Evolutionary conservation across 495 filamentous ascomycete species (phyloP), one percentile per base, ranked within the genome.

Genomic region (Xanthoparmelia taractica): DNA sequence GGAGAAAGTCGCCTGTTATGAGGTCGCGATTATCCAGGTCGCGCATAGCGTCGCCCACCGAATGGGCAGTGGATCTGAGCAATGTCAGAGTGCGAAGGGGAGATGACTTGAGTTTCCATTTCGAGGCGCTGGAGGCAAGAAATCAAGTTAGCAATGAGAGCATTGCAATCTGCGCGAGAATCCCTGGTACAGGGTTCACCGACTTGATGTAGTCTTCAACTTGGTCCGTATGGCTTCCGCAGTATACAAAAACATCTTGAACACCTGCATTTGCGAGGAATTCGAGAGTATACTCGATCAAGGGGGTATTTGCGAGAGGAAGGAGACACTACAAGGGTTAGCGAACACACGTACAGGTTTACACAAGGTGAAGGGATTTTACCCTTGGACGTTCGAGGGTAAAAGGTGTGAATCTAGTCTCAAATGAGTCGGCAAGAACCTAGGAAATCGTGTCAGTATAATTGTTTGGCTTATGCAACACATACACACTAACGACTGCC

Each of bases 251-350:
- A 45, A 97, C 86, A 41, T 97, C 92, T 65, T 93, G 83, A 2
- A 97, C 90, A 38, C 92, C 93, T 41, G 92, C 89, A 81, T 90
- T 90, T 57, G 93, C 92, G 0, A 99, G 87, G 73, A 94, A 97
- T 72, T 99, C 94, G 65, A 97, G 84, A 5, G 93, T 96, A 73
- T 99, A 97, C 76, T 97, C 93, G 75, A 99, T 96, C 61, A 97
- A 78, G 25, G 95, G 95, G 4, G 86, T 89, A 69, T 97, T 97
- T 57, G 89, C 95, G 63, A 99, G 80, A 34, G 93, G 93, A 37
- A 99, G 79, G 36, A 99, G 87, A 80, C 95, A 97, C 92, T 61
- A 45, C 11, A n/a, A 15, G 20, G n/a, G 10, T 15, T 10, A 25
- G 34, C 23, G 2, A 64, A 18, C 59, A 31, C 20, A 33, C 27